phyloP scores from a whole-genome alignment of 768 basidiomycete species.

The Pholiota microspora region DNA sequence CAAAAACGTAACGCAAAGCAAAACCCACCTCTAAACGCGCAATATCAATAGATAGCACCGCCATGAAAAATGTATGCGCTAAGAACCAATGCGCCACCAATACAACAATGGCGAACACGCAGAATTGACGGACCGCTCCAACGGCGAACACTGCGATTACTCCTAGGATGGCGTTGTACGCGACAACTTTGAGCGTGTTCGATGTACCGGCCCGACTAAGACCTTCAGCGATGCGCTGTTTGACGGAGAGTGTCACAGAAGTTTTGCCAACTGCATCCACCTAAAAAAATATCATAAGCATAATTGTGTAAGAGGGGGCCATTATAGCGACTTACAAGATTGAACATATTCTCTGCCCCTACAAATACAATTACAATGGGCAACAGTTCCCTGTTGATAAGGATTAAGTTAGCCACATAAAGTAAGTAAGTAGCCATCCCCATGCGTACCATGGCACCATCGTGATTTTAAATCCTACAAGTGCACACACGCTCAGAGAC shows the following conservation, averaged over 20 bases:
- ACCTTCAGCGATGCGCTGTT: conserved; percentile 89
- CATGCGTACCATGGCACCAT: conserved; percentile 81
- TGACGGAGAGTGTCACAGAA: conserved; percentile 82
- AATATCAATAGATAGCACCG: conserved; percentile 93
- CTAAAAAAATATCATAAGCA: conserved; percentile 35
- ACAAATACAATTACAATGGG: conserved; percentile 95
- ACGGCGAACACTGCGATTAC: conserved; percentile 70
- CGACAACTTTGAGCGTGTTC: conserved; percentile 88
- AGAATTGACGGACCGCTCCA: conserved; percentile 89
- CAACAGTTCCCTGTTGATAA: conserved; percentile 67
- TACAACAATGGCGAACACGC: conserved; percentile 90
- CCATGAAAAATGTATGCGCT: conserved; percentile 93
- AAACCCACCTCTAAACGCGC: conserved; percentile 76
- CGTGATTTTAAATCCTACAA: conserved; percentile 84
- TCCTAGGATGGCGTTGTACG: conserved; percentile 80
- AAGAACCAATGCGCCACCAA: conserved; percentile 97
- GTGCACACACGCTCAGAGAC: conserved; percentile 87
- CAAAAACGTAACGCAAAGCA: not conserved
- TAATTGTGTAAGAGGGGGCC: conserved; percentile 1
- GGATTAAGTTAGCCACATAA: conserved; percentile 1
- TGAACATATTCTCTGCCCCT: conserved; percentile 97
- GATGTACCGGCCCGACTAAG: conserved; percentile 87
- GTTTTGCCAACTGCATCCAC: conserved; percentile 85
- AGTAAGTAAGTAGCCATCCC: conserved; percentile 6
- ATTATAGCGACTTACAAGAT: conserved; percentile 57